Base-by-base conservation (phyloP, 345 rosid genomes). In the Hirschfeldia incana region DNA sequence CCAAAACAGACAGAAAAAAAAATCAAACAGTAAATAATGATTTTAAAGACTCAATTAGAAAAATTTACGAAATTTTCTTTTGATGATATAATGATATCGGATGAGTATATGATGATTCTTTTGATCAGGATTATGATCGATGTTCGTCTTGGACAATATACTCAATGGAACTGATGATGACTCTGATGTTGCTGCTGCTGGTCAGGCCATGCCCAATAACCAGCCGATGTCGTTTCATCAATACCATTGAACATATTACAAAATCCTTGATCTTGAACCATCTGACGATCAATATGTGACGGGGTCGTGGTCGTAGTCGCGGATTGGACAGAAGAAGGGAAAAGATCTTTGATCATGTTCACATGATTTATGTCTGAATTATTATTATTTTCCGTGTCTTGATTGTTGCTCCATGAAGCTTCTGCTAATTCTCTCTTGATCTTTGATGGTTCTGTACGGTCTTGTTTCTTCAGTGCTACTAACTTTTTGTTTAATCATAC, bases 381-480 rank as follows among this genome's bases (percentile, higher is more conserved):
- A 61, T 49, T 49, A 49, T 87, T 87, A 7, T 75, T 70, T 65
- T 80, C 76, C 9, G 72, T 80, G 60, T 89, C 88, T 39, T 84
- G 94, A 76, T 89, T 88, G 80, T 90, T 87, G 89, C 90, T 92
- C 93, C 93, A 86, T 51, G 94, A 88, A 72, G 79, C 87, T 46
- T 90, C 85, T 65, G 81, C 81, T 37, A 76, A 11, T 78, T 91
- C 94, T 85, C 86, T 87, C 86, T 86, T 88, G 82, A 75, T 69
- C 74, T 76, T 81, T 76, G 81, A 4, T 39, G 69, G 76, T 70
- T 84, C 91, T 42, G 80, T 85, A 71, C 87, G 75, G 51, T 86
- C 94, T 82, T 84, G 86, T 34, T 73, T 82, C 75, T 83, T 92
- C 78, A 92, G 71, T 62, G 84, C 82, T 82, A 83, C 37, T 59